A percentile compares a stretch with the other conserved stretches of the same genome.
Conservation (phyloP, 345 rosid species). For the Aquilaria malaccensis region DNA sequence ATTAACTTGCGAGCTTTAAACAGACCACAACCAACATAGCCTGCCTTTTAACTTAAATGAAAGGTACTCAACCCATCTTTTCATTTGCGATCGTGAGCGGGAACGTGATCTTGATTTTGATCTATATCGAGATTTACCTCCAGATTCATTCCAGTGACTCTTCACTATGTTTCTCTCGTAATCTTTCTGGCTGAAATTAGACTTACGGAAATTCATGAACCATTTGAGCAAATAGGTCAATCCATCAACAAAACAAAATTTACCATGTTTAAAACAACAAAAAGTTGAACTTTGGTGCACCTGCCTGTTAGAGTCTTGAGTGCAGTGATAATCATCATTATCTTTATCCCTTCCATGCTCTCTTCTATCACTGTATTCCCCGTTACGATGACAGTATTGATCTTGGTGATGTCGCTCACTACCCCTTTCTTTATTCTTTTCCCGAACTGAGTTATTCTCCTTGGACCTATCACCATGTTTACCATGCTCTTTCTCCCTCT, state of each 20-base stretch:
- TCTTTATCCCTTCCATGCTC: constrained; percentile 71
- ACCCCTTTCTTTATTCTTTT: constrained; percentile 42
- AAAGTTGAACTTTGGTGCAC: not conserved
- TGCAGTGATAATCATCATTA: constrained; percentile 51
- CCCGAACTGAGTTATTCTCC: constrained; percentile 30
- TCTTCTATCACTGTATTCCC: constrained; percentile 44
- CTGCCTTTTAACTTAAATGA: not conserved
- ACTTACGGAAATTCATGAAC: constrained; percentile 5
- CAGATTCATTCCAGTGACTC: constrained; percentile 41
- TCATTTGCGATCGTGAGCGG: constrained; percentile 57
- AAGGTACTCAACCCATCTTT: constrained; percentile 40
- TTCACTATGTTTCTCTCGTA: constrained; percentile 62
- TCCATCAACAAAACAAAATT: too few relatives aligned
- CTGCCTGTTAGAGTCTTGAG: constrained; percentile 69
- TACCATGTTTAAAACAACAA: not conserved
- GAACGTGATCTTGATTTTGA: constrained; percentile 53
- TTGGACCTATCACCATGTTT: constrained; percentile 28
- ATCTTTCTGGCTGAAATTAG: constrained; percentile 51
- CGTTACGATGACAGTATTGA: constrained; percentile 49
- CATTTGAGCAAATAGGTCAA: not conserved
- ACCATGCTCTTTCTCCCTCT: constrained; percentile 16
- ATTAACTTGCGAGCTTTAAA: not conserved
- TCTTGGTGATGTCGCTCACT: constrained; percentile 54
- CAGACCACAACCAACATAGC: not conserved
- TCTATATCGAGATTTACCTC: constrained; percentile 52